Evolutionary conservation across 352 stramenopile species (phyloP), one percentile per base, ranked within the genome.

Genomic region (Pythium myriotylum): DNA sequence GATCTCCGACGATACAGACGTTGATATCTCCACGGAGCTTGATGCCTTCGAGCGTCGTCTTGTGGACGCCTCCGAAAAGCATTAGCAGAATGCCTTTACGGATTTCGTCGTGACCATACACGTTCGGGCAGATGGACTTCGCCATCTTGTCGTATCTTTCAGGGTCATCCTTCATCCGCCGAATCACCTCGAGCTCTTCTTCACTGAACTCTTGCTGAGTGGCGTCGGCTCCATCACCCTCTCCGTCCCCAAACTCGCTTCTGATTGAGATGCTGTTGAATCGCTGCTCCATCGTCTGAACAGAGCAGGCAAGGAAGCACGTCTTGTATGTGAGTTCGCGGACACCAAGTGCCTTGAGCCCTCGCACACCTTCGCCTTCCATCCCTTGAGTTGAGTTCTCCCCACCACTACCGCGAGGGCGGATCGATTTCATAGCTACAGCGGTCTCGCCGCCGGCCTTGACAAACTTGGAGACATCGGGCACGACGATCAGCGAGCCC

Each of bases 11-110:
- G 41, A 99, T 95, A 67, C 93, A 99, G 53, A 99, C 96, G 73
- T 99, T 99, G 62, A 99, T 98, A 73, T 99, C 97, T 13, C 97
- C 97, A 37, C 97, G 94, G 51, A 99, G 97, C 42, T 95, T 92
- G 79, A 99, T 99, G 19, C 97, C 97, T 62, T 99, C 97, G 3
- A 81, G 59, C 27, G 97, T 99, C 27, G 84, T 89, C 78, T 99
- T 99, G 75, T 99, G 96, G 8, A 99, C 96, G 48, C 98, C 98
- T 24, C 96, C 96, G 54, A 99, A 91, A 3, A 99, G 79, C 96
- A 99, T 98, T 2, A 99, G 84, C 46, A 99, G 72, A 22, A 99
- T 98, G 3, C 96, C 87, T 47, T 88, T 86, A 19, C 83, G 78
- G 58, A 97, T 94, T 72, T 99, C 96, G 33, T 95, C 80, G 73